Evolutionary conservation across 495 filamentous ascomycete species (phyloP).

Genomic region (Usnea hakonensis): DNA sequence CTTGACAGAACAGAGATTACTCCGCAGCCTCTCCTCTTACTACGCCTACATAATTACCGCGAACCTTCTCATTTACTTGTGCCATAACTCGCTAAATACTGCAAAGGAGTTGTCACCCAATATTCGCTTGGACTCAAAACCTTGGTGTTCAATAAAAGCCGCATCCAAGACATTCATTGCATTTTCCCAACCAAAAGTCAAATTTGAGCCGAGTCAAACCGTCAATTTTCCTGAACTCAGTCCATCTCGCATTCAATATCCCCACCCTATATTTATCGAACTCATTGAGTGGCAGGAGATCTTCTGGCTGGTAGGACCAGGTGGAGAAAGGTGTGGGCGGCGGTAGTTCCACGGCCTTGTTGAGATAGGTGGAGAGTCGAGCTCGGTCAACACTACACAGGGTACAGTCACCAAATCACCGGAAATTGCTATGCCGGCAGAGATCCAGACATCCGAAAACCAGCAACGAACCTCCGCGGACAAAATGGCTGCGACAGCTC

Average conservation of each 20-base stretch:
- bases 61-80: neutral
- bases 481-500: slow-evolving; percentile 21
- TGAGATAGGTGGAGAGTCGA: neutral
- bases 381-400: neutral
- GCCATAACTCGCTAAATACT: neutral
- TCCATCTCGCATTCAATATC: neutral
- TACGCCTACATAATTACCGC: neutral
- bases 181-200: neutral
- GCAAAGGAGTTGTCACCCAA: neutral
- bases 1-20: neutral
- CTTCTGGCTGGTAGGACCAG: slow-evolving; percentile 13
- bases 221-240: neutral
- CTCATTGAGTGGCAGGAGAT: neutral
- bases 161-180: neutral
- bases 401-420: neutral
- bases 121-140: neutral
- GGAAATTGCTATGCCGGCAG: slow-evolving; percentile 6
- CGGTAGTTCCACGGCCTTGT: slow-evolving; percentile 7
- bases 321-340: slow-evolving; percentile 19
- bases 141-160: neutral
- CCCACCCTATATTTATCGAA: neutral
- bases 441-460: slow-evolving; percentile 1
- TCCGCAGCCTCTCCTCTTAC: neutral
- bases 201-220: neutral
- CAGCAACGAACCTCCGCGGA: neutral